phyloP scores from a whole-genome alignment of 192 early-diverging fungal species.

The Entophlyctis luteolus region DNA sequence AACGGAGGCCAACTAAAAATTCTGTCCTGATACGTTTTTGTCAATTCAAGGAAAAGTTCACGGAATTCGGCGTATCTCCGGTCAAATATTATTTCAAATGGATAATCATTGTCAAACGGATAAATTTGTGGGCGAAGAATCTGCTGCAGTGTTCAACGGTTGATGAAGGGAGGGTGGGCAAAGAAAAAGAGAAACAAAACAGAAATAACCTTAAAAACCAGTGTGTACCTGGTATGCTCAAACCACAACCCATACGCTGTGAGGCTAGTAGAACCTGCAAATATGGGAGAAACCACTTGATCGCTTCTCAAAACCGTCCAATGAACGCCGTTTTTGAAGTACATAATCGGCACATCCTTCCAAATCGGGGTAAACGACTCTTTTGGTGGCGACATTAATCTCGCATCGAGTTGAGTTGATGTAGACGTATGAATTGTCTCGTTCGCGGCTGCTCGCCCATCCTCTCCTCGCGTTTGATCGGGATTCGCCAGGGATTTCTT shows the following conservation, averaged over 20 bases:
- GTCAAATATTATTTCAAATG: not conserved
- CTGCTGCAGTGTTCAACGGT: not conserved
- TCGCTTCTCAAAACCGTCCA: not conserved
- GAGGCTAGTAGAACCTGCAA: too few species aligned
- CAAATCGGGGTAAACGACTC: not conserved
- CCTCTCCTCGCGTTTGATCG: not conserved
- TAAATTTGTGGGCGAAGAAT: not conserved
- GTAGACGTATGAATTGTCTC: not conserved
- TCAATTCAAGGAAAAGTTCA: not conserved
- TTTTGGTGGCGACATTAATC: not conserved
- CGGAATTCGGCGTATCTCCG: conserved; percentile 7
- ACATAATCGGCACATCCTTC: conserved; percentile 9
- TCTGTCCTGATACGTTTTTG: not conserved
- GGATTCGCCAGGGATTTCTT: too few species aligned
- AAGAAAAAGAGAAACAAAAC: too few species aligned
- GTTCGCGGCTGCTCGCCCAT: not conserved
- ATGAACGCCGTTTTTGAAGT: conserved; percentile 19
- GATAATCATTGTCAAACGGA: not conserved
- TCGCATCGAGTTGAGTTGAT: not conserved
- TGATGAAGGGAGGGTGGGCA: too few species aligned
- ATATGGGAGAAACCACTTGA: not conserved
- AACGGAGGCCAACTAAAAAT: conserved; percentile 10
- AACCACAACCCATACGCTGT: not conserved
- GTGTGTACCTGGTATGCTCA: not conserved
- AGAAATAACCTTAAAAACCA: not conserved